Percentiles rank a stretch among this genome's conserved stretches.
Conservation (phyloP, 805 yeast genomes). For the Hanseniaspora pseudoguilliermondii region DNA sequence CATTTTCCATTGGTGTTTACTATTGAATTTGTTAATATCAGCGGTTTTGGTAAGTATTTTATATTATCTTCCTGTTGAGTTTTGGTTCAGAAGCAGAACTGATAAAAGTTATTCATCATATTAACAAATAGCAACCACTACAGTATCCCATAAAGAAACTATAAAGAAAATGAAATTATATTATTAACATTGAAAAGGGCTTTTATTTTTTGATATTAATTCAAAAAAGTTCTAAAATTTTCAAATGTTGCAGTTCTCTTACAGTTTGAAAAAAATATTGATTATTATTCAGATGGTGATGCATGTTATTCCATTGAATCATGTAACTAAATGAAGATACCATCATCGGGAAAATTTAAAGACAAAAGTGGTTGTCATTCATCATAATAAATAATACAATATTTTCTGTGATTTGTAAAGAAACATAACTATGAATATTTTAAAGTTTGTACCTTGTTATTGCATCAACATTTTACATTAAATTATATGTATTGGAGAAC, state of each 20-base stretch:
- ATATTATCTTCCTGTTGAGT: slow-evolving; percentile 54
- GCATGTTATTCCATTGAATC: slow-evolving; percentile 85
- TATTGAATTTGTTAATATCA: slow-evolving; percentile 2
- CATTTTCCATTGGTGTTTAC: not conserved
- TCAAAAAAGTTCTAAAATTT: too few relatives aligned
- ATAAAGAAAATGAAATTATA: not conserved
- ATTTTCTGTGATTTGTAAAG: not conserved
- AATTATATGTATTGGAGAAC: too few relatives aligned
- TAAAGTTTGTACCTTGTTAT: too few relatives aligned
- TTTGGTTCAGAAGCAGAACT: slow-evolving; percentile 95
- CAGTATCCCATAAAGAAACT: not conserved
- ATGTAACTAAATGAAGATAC: slow-evolving; percentile 30
- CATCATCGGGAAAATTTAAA: slow-evolving; percentile 30
- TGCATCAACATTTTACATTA: too few relatives aligned
- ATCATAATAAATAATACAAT: slow-evolving; percentile 26
- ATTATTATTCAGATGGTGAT: slow-evolving; percentile 81
- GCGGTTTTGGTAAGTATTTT: slow-evolving; percentile 14
- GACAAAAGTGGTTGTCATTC: slow-evolving; percentile 29
- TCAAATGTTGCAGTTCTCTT: too few relatives aligned
- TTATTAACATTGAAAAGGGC: not conserved
- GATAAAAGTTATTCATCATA: slow-evolving; percentile 55
- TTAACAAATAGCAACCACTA: slow-evolving; percentile 16
- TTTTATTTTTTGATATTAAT: too few relatives aligned
- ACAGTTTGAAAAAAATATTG: not conserved
- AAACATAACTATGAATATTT: not conserved